These are phyloP conservation scores for Colletotrichum sp. DNA, from an alignment of 2,329 filamentous ascomycete species.

Conservation along the genomic window DNA sequence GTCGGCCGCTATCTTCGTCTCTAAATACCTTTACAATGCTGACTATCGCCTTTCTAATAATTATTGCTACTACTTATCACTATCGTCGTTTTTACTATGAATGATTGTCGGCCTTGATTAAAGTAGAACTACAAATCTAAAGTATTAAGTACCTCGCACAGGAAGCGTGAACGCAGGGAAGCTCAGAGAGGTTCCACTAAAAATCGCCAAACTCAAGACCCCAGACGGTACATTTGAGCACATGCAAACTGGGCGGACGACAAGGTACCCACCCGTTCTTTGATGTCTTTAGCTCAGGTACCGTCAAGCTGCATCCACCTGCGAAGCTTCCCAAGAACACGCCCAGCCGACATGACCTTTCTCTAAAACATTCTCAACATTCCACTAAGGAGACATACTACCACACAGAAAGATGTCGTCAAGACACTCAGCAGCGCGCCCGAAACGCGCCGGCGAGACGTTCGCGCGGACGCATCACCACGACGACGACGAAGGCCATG, in stretches of 20 bases:
- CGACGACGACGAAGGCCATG: constrained; percentile 50
- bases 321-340: neutral
- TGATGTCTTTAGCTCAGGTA: neutral
- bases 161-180: neutral
- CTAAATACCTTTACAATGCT: neutral
- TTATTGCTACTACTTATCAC: neutral
- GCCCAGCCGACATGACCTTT: neutral
- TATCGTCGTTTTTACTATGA: neutral
- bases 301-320: constrained; percentile 6
- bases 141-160: neutral
- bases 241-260: neutral
- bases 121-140: neutral
- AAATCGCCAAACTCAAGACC: neutral
- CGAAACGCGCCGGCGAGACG: constrained; percentile 83
- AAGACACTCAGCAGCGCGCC: constrained; percentile 70
- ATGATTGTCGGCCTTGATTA: neutral
- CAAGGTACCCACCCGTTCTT: neutral
- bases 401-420: constrained; percentile 53
- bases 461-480: constrained; percentile 78
- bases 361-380: neutral
- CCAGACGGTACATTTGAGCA: constrained; percentile 3
- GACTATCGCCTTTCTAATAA: neutral
- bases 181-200: constrained; percentile 8
- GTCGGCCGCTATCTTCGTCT: neutral
- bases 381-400: neutral